These are phyloP conservation scores for Nothopassalora personata DNA, from an alignment of 2,329 filamentous ascomycete genomes.

Conservation along the genomic window DNA sequence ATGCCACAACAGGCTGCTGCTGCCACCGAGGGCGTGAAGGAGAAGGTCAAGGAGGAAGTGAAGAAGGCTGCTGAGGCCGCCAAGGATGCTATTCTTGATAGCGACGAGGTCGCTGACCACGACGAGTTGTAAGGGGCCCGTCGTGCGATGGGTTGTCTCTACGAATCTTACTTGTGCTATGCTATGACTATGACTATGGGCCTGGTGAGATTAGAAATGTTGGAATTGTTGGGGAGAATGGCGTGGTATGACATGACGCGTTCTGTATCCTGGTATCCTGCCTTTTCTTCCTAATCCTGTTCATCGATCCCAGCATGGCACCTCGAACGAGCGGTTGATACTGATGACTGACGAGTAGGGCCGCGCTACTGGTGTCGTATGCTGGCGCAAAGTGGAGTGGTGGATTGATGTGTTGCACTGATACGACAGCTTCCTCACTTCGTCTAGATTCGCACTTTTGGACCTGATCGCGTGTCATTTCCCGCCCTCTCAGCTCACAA, in stretches of 20 bases:
- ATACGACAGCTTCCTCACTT: no score
- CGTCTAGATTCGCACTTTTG: no score
- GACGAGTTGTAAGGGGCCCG: conserved; percentile 66
- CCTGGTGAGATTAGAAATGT: not conserved
- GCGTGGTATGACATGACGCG: not conserved
- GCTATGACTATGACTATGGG: not conserved
- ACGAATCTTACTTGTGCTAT: not conserved
- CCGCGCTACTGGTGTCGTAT: no score
- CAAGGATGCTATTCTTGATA: conserved; percentile 30
- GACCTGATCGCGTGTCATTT: no score
- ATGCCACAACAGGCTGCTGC: conserved; percentile 44
- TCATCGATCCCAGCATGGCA: no score
- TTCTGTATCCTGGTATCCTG: not conserved
- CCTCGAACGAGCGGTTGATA: no score
- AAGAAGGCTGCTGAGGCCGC: conserved; percentile 33
- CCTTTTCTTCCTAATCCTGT: not conserved
- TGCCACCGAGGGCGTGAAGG: conserved; percentile 32
- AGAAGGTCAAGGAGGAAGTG: conserved; percentile 32
- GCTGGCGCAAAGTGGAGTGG: no score
- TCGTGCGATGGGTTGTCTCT: not conserved
- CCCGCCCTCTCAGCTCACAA: no score
- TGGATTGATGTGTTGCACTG: no score
- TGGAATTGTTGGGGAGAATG: not conserved
- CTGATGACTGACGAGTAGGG: no score
- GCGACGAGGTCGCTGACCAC: conserved; percentile 44